phyloP scores from a whole-genome alignment of 345 rosid genomes.

The Angophora floribunda region DNA sequence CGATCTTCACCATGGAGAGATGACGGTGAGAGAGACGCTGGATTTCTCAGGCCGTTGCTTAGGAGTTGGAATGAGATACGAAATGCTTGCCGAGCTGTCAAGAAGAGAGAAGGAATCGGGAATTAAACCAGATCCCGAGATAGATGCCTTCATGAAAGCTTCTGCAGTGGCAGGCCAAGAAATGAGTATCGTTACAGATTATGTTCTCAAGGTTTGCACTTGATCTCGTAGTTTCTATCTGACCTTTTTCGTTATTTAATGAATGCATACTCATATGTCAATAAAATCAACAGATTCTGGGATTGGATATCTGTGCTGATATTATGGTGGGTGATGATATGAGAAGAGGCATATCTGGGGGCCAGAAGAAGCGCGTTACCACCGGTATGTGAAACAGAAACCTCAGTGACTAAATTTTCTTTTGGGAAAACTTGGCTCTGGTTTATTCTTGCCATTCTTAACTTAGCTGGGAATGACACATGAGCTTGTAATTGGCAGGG shows the following conservation, averaged over 20 bases:
- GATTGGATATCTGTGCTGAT: conserved; percentile 47
- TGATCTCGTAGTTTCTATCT: background rate
- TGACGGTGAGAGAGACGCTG: conserved; percentile 55
- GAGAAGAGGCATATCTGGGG: conserved; percentile 62
- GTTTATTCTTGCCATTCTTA: background rate
- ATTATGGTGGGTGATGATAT: conserved; percentile 53
- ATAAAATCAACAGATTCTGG: conserved; percentile 26
- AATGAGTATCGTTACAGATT: conserved; percentile 37
- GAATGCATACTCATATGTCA: background rate
- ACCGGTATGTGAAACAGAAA: conserved; percentile 19
- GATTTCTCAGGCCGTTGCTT: conserved; percentile 52
- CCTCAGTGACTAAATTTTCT: background rate
- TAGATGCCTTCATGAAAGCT: conserved; percentile 68
- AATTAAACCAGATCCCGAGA: conserved; percentile 46
- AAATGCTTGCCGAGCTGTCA: conserved; percentile 31
- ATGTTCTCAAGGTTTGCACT: conserved; percentile 42
- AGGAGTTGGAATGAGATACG: conserved; percentile 44
- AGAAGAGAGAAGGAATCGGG: conserved; percentile 41
- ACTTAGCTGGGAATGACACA: background rate
- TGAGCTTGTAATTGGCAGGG: conserved; percentile 22
- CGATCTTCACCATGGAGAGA: conserved; percentile 56
- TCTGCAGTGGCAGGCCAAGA: conserved; percentile 32
- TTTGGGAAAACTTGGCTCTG: background rate
- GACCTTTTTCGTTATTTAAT: background rate
- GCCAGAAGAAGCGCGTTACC: conserved; percentile 55